Evolutionary conservation across 345 rosid genomes (phyloP), one percentile per base, ranked within the genome.

Genomic region (Crucihimalaya himalaica): DNA sequence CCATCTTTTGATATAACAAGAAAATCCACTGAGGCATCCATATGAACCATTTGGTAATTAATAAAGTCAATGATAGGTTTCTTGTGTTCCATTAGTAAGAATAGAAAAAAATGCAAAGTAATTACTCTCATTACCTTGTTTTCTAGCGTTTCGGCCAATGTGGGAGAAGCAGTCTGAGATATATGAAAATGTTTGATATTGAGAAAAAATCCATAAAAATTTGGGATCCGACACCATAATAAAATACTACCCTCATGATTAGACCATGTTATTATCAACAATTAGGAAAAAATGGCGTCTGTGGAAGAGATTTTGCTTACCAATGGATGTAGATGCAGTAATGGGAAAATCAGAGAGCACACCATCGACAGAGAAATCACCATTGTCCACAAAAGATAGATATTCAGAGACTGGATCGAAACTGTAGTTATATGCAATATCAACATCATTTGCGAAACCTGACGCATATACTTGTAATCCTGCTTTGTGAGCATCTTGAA

Each of bases 331-430:
- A 3, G 96, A 85, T 43, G 93, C 86, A 71, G 97, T 85, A 19
- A 81, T 52, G 32, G 98, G 96, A 75, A 88, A 93, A 81, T 93
- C 96, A 53, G 93, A 77, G 67, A 93, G 78, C 23, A 93, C 78
- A 18, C 98, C 96, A 75, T 90, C 97, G 47, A 89, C 90, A 34
- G 98, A 81, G 76, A 93, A 93, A 55, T 74, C 59, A 1, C 86
- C 93, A 73, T 88, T 87, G 83, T 93, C 84, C 31, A 93, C 25
- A 76, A 86, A 90, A 10, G 45, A 21, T 37, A 93, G 73, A 76
- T 72, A 85, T 77, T 93, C 98, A 19, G 84, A 71, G 1, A 87
- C 50, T 2, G 98, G 97, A 79, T 93, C 93, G 16, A 53, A 87
- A 74, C 93, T 90, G 78, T 79, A 90, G 76, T 85, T 83, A 79